Percentiles rank a stretch among this genome's conserved stretches.
phyloP scores from a whole-genome alignment of 345 rosid species.

The Linum trigynum region DNA sequence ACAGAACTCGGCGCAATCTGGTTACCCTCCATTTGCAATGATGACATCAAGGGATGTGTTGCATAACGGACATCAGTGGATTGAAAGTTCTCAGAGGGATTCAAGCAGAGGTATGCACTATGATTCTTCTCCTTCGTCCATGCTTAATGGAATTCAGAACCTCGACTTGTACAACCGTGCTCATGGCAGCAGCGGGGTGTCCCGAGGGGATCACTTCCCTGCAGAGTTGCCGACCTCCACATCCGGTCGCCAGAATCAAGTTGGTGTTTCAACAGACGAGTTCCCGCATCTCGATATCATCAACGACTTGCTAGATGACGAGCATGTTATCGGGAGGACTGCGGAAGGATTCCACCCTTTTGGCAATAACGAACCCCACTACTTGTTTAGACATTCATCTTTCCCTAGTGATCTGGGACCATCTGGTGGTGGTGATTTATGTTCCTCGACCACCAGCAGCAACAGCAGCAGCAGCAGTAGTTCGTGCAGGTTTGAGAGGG shows the following conservation, averaged over 20 bases:
- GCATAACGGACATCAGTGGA: constrained; percentile 48
- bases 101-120: constrained; percentile 20
- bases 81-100: constrained; percentile 45
- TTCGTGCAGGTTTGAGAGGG: constrained; percentile 50
- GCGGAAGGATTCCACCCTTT: constrained; percentile 22
- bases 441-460: constrained; percentile 18
- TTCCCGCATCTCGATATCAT: constrained; percentile 92
- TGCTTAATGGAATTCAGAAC: constrained; percentile 26
- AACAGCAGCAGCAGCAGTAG: constrained; percentile 9
- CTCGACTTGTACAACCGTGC: constrained; percentile 25
- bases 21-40: constrained; percentile 33
- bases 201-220: constrained; percentile 24
- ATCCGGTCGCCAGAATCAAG: constrained; percentile 42
- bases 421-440: constrained; percentile 24
- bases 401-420: constrained; percentile 42
- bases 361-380: constrained; percentile 28
- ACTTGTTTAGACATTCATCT: constrained; percentile 39
- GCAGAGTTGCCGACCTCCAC: constrained; percentile 33
- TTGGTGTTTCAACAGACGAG: constrained; percentile 48
- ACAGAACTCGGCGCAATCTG: constrained; percentile 33
- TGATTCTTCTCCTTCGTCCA: constrained; percentile 20
- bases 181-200: constrained; percentile 9
- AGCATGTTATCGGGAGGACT: constrained; percentile 35
- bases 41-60: constrained; percentile 33
- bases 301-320: constrained; percentile 88